Base-by-base conservation (phyloP, 129 eudicot genomes). In the Chrysanthemum makinoi region DNA sequence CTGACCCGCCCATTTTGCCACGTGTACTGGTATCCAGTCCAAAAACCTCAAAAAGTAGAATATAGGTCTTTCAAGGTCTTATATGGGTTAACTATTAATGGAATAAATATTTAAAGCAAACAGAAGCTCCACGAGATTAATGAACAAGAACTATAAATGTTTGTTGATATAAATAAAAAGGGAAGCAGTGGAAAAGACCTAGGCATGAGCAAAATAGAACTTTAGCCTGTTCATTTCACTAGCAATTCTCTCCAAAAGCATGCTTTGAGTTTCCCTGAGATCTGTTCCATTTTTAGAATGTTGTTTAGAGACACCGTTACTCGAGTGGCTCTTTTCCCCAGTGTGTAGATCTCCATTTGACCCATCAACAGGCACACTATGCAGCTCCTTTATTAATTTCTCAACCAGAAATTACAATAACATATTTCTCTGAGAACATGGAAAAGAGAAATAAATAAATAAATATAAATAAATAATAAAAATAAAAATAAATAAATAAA, bases 191-290 rank as follows among this genome's bases (percentile, higher is more conserved):
- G 67, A 66, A 81, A 70, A 79, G 95, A 92, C 98, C 98, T 89
- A 82, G 75, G 96, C 96, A 73, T 89, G 98, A 82, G 92, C 80
- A 54, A 87, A 85, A 70, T 93, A 93, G 75, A 89, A 93, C 84
- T 93, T 93, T 54, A 93, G 91, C 80, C 98, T 77, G 75, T 93
- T 93, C 98, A 93, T 93, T 89, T 93, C 98, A 80, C 98, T 89
- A 18, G 98, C 95, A 80, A 93, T 93, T 80, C 98, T 85, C 79
- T 93, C 98, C 82, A 93, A 80, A 79, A 89, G 96, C 96, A 93
- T 86, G 85, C 98, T 94, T 76, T 89, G 98, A 52, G 96, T 89
- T 80, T 89, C 98, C 81, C 98, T 83, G 49, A 85, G 75, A 69
- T 75, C 85, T 43, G 81, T 75, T 64, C 96, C 95, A 73, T 73